Percentiles rank a stretch among this genome's conserved stretches.
Conservation (phyloP, 768 basidiomycete species). For the Royoungia palumana region DNA sequence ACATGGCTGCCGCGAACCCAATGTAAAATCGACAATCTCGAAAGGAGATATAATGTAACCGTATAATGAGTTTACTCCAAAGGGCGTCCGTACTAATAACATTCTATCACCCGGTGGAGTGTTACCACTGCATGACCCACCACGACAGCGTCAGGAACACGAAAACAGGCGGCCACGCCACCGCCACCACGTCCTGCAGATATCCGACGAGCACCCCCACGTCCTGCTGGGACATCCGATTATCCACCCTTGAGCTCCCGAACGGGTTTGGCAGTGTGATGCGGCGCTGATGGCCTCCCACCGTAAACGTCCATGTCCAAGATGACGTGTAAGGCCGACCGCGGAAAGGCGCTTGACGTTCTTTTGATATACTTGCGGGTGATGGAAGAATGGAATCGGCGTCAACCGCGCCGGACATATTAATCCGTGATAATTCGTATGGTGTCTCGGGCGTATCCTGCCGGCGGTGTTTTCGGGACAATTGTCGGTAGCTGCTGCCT, state of each 20-base stretch:
- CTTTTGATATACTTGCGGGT: conserved; percentile 15
- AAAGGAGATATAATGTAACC: too few relatives aligned
- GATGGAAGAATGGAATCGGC: conserved; percentile 15
- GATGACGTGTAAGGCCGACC: conserved; percentile 12
- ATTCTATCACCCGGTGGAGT: not conserved
- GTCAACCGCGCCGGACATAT: conserved; percentile 2
- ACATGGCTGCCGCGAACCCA: too few relatives aligned
- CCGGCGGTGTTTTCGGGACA: conserved; percentile 8
- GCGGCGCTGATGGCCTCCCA: conserved; percentile 23
- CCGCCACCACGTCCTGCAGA: conserved; percentile 28
- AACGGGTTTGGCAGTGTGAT: conserved; percentile 21
- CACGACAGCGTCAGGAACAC: conserved; percentile 32
- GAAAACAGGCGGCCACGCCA: conserved; percentile 37
- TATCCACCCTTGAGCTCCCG: conserved; percentile 8
- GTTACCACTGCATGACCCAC: conserved; percentile 31
- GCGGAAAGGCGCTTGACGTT: conserved; percentile 3
- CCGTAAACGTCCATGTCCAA: conserved; percentile 26
- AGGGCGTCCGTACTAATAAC: too few relatives aligned
- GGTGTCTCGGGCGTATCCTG: conserved; percentile 5
- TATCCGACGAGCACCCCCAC: conserved; percentile 30
- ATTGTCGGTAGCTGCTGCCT: conserved; percentile 2
- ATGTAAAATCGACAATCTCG: too few relatives aligned
- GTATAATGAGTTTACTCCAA: too few relatives aligned
- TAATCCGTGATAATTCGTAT: conserved; percentile 10
- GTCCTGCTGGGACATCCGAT: conserved; percentile 12